Evolutionary conservation across 495 filamentous ascomycete genomes (phyloP).

Genomic region (Tetracladium setigerum): DNA sequence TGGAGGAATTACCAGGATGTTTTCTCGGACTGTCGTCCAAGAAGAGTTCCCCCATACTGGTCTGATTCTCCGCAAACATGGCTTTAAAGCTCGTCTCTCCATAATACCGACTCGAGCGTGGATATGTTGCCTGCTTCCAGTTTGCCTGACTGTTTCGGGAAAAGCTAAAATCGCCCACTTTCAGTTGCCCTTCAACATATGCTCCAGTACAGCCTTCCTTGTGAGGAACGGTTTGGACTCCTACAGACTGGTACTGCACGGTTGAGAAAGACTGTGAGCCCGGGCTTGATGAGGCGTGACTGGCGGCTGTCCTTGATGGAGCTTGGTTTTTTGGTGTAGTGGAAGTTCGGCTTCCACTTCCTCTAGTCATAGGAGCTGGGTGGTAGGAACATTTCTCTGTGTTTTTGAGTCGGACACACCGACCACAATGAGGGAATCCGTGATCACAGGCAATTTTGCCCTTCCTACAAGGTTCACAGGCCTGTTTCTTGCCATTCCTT

Average conservation of each 20-base stretch:
- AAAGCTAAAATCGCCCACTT: too few species aligned
- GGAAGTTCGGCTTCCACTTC: too few species aligned
- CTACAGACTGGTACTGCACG: too few species aligned
- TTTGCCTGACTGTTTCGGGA: too few species aligned
- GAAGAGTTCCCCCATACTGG: conserved; percentile 7
- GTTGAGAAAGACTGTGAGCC: too few species aligned
- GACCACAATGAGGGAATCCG: conserved; percentile 35
- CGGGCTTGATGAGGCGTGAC: too few species aligned
- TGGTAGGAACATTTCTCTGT: conserved; percentile 22
- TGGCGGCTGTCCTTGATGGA: too few species aligned
- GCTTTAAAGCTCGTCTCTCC: conserved; percentile 18
- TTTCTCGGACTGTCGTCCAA: conserved; percentile 15
- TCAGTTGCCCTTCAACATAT: too few species aligned
- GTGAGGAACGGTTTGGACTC: too few species aligned
- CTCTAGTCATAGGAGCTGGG: conserved; percentile 21
- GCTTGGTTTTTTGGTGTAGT: neutral
- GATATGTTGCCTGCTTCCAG: conserved; percentile 11
- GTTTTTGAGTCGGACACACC: conserved; percentile 32
- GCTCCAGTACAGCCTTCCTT: too few species aligned
- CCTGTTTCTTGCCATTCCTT: conserved; percentile 42
- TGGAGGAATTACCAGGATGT: too few species aligned
- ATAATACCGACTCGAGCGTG: conserved; percentile 13
- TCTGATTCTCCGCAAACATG: conserved; percentile 16
- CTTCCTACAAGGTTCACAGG: conserved; percentile 46
- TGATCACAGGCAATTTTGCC: conserved; percentile 47